A percentile compares a stretch with the other conserved stretches of the same genome.
Conservation (phyloP, 192 early-diverging fungal species). For the Ambispora gerdemannii region DNA sequence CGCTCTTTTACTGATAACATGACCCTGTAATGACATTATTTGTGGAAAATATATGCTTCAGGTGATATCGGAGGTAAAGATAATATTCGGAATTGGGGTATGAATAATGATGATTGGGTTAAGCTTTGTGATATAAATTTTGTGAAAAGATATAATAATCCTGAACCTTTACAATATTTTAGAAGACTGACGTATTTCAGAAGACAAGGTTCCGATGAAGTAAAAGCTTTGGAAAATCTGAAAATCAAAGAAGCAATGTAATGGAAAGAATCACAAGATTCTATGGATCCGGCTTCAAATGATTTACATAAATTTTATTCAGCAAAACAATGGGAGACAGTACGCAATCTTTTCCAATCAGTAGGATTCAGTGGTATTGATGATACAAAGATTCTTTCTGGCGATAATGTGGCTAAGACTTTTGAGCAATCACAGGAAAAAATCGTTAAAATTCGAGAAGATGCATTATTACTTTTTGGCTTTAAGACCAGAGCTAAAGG, state of each 20-base stretch:
- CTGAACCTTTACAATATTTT: slow-evolving; percentile 7
- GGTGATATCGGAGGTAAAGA: slow-evolving; percentile 3
- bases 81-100: background rate
- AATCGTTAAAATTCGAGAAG: no score
- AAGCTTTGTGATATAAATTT: slow-evolving; percentile 8
- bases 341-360: no score
- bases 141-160: slow-evolving; percentile 1
- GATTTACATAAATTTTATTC: background rate
- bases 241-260: background rate
- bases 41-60: slow-evolving; percentile 3
- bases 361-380: no score
- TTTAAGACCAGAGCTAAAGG: no score
- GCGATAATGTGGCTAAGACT: background rate
- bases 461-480: no score
- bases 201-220: slow-evolving; percentile 2
- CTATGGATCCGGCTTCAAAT: background rate
- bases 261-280: background rate
- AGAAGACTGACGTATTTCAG: background rate
- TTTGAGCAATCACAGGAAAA: background rate
- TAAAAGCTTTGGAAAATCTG: slow-evolving; percentile 7
- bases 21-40: background rate
- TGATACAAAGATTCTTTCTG: no score
- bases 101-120: no score
- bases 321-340: background rate
- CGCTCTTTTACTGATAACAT: slow-evolving; percentile 1